These are phyloP conservation scores for Dillenia suffruticosa DNA, from an alignment of 164 flowering plant species.

Conservation along the genomic window DNA sequence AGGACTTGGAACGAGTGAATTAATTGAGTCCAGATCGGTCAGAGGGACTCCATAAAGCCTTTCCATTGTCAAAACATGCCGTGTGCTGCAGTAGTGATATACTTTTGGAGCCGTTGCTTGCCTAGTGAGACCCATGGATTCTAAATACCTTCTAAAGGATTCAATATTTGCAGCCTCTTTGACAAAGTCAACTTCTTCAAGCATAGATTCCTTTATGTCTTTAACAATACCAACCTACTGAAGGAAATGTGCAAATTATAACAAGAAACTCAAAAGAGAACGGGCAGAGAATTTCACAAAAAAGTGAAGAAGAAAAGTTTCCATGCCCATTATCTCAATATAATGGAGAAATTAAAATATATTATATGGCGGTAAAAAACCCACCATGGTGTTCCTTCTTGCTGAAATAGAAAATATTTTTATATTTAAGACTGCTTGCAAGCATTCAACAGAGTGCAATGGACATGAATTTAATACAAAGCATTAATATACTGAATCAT, in stretches of 20 bases:
- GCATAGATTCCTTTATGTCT: conserved; percentile 91
- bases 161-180: conserved; percentile 90
- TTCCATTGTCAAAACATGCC: conserved; percentile 83
- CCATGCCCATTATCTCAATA: too few relatives aligned
- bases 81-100: conserved; percentile 63
- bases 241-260: conserved; percentile 9
- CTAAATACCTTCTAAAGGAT: conserved; percentile 75
- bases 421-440: too few relatives aligned
- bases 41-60: conserved; percentile 98
- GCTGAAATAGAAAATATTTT: too few relatives aligned
- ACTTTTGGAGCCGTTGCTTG: conserved; percentile 94
- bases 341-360: too few relatives aligned
- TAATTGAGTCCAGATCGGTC: conserved; percentile 83
- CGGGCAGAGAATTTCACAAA: too few relatives aligned
- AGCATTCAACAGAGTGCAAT: too few relatives aligned
- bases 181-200: conserved; percentile 92
- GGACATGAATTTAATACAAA: too few relatives aligned
- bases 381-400: too few relatives aligned
- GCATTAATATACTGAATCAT: too few relatives aligned
- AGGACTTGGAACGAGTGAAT: conserved; percentile 81
- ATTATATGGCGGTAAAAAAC: too few relatives aligned
- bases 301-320: too few relatives aligned
- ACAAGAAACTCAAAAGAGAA: too few relatives aligned
- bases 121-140: conserved; percentile 77
- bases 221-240: conserved; percentile 82